Base-by-base conservation (phyloP, 495 filamentous ascomycete species). In the Geoglossum glabrum region DNA sequence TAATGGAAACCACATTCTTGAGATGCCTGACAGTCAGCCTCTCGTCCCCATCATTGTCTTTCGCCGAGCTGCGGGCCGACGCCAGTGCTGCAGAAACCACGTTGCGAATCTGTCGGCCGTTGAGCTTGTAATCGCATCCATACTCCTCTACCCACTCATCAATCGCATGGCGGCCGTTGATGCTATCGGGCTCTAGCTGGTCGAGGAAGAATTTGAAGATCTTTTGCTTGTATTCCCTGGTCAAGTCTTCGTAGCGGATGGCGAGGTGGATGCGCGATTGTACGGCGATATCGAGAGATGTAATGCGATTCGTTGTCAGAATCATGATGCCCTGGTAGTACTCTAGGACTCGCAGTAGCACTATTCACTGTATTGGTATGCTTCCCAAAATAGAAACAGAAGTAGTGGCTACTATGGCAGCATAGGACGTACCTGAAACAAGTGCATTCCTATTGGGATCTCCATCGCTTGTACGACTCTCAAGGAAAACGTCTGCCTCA, bases 31-130 rank as follows among this genome's bases (percentile, higher is more conserved):
- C 25, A 1, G 40, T n/a, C 40, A 43, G 17, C 46, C 21, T 25
- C 15, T 40, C 19, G 17, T 47, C 23, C 5, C 43, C 43, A 5
- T 63, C 64, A 19, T 36, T 62, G 11, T 34, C 31, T 11, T 34
- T 34, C 31, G 31, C 31, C 31, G 31, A 34, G 31, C 31, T 34
- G 7, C 55, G 31, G 5, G 65, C 65, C 6, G 61, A 34, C 19
- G 51, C 58, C 59, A 65, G 25, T 5, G 68, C 67, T 1, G 64
- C 61, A 8, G 60, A 59, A 5, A 69, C 54, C 25, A 69, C 57
- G 57, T 69, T 70, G 1, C 68, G 67, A 31, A 70, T 70, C 60
- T 69, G 68, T 13, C 68, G 57, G 9, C 68, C 68, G 46, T 70
- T 61, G 40, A 69, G 61, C 1, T 38, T 49, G 25, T 28, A 51